These are phyloP conservation scores for Parasitella parasitica DNA, from an alignment of 371 early-diverging fungal genomes.

Conservation along the genomic window DNA sequence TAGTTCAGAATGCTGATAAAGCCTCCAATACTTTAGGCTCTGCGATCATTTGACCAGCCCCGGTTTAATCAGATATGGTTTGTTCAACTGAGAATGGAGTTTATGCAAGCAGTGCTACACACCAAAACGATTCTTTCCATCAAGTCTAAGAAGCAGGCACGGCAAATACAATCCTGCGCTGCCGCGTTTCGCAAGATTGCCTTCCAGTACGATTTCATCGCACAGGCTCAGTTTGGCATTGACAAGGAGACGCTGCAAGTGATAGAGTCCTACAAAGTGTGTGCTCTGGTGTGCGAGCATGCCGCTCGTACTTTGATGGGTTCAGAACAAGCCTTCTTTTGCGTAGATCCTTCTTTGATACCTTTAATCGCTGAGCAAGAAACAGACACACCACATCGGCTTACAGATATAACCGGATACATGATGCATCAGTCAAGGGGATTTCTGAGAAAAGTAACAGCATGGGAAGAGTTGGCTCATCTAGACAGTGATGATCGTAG, in stretches of 20 bases:
- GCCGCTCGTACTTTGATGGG: conserved; percentile 24
- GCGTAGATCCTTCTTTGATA: conserved; percentile 35
- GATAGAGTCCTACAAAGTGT: conserved; percentile 30
- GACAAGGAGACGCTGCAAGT: conserved; percentile 22
- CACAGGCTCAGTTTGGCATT: conserved; percentile 23
- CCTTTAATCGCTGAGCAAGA: conserved; percentile 12
- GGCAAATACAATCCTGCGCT: conserved; percentile 10
- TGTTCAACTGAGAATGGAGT: conserved; percentile 40
- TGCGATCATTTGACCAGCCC: conserved; percentile 27
- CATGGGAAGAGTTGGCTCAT: conserved; percentile 25
- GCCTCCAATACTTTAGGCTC: conserved; percentile 11
- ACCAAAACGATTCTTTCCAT: not conserved
- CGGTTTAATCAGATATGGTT: conserved; percentile 27
- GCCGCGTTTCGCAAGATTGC: conserved; percentile 28
- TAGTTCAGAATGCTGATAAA: no score
- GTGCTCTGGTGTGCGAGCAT: conserved; percentile 36
- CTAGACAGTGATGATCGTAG: conserved; percentile 10
- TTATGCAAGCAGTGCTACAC: conserved; percentile 21
- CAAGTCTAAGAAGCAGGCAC: not conserved
- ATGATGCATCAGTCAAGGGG: conserved; percentile 11
- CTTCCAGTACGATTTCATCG: conserved; percentile 33
- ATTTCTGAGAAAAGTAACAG: conserved; percentile 19
- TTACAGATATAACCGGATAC: not conserved
- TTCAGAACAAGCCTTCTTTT: conserved; percentile 23
- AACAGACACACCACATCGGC: not conserved